These are phyloP conservation scores for Cladosporium sp. DNA, from an alignment of 2,329 filamentous ascomycete genomes.

Conservation along the genomic window DNA sequence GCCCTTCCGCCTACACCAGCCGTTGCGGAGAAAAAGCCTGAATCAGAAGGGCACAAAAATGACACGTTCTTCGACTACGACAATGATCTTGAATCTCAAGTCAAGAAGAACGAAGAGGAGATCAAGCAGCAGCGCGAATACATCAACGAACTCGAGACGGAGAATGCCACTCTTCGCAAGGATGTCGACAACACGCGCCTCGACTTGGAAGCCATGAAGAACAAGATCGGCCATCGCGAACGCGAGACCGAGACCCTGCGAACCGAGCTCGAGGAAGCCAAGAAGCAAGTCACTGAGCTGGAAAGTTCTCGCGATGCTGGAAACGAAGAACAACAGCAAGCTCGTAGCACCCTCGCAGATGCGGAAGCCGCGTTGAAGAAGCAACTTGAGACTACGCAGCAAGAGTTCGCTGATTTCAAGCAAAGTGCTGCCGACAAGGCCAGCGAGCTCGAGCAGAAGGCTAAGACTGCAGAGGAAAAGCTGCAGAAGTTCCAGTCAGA, in stretches of 20 bases:
- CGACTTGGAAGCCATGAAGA: slow-evolving; percentile 53
- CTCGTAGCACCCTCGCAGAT: slow-evolving; percentile 35
- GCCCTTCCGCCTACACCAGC: slow-evolving; percentile 26
- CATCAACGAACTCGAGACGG: slow-evolving; percentile 67
- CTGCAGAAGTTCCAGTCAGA: slow-evolving; percentile 45
- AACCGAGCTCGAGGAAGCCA: slow-evolving; percentile 47
- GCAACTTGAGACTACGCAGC: slow-evolving; percentile 62
- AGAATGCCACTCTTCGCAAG: slow-evolving; percentile 68
- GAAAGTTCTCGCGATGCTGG: slow-evolving; percentile 41
- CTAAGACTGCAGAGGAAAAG: slow-evolving; percentile 37
- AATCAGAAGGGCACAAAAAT: slow-evolving; percentile 40
- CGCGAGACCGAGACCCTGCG: slow-evolving; percentile 25
- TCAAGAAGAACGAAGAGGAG: slow-evolving; percentile 69
- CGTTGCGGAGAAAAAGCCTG: slow-evolving; percentile 19
- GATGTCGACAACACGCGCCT: slow-evolving; percentile 61
- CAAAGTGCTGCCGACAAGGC: slow-evolving; percentile 51
- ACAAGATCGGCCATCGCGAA: slow-evolving; percentile 31
- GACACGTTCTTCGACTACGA: slow-evolving; percentile 94
- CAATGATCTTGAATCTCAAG: slow-evolving; percentile 77
- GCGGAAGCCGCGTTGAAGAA: slow-evolving; percentile 24
- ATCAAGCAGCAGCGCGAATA: slow-evolving; percentile 63
- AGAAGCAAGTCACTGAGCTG: slow-evolving; percentile 10
- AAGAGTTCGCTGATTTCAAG: slow-evolving; percentile 41
- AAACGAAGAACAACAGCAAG: slow-evolving; percentile 41
- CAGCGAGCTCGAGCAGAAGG: slow-evolving; percentile 46